Evolutionary conservation across 2,329 filamentous ascomycete species (phyloP), one percentile per base, ranked within the genome.

Genomic region (Lachnellula hyalina): DNA sequence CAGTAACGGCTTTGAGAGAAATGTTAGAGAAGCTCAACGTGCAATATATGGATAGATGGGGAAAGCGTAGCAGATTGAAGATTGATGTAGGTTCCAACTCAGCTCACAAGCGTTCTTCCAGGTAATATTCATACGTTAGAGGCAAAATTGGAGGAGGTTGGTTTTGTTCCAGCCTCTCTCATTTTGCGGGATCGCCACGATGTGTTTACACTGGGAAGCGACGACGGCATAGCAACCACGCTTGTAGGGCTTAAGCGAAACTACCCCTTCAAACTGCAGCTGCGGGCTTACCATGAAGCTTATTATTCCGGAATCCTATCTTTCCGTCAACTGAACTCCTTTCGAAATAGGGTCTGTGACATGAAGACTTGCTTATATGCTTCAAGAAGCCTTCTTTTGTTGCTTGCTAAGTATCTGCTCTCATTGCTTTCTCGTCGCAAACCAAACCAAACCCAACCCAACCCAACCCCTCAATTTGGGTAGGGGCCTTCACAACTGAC

Each of bases 21-120:
- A 52, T 52, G 50, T 42, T 28, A 38, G 45, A 44, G 32, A 17
- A 38, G 17, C n/a, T 46, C 21, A 36, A 38, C 19, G 23, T 25
- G 25, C 21, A 48, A 40, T 17, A 23, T 36, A 46, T 25, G 51
- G 32, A 9, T 35, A 25, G 21, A 32, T 47, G n/a, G 51, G n/a
- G 44, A 17, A 28, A 36, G 47, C 34, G 34, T 53, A 48, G 44
- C 44, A 41, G 51, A 28, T 47, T 48, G 51, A 32, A 40, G 36
- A 40, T 53, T 53, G 44, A 47, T 28, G 44, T 32, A 47, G 44
- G 23, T 47, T 47, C 21, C 23, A 44, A 23, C 41, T 44, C 41
- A 47, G 23, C 44, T 47, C 44, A 47, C 19, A 47, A 34, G 23
- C 12, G 44, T 15, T 21, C 23, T 12, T 19, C 11, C 21, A 15